phyloP scores from a whole-genome alignment of 305 asterid genomes.

The Solanum aculeatissimum region DNA sequence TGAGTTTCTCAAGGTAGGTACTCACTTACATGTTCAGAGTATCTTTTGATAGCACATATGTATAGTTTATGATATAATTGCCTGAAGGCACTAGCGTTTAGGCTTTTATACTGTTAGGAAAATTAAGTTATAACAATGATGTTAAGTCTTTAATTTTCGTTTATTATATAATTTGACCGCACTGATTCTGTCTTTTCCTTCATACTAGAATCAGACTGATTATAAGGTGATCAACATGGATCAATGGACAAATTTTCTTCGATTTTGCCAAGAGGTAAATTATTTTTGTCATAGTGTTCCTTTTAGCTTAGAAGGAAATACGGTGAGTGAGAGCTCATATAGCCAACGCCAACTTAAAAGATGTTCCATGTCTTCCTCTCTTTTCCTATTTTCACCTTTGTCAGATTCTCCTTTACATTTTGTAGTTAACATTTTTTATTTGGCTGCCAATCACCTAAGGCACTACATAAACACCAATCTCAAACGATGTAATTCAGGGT shows the following conservation, averaged over 20 bases:
- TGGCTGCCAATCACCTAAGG: not conserved
- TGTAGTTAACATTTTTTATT: not conserved
- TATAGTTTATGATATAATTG: not conserved
- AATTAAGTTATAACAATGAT: not conserved
- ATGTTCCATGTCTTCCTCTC: not conserved
- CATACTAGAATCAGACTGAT: slow-evolving; percentile 55
- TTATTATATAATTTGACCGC: not conserved
- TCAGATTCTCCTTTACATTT: not conserved
- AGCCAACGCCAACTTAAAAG: not conserved
- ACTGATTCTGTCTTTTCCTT: slow-evolving; percentile 1
- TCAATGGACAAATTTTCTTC: slow-evolving; percentile 78
- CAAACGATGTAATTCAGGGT: not conserved
- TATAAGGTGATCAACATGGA: slow-evolving; percentile 84
- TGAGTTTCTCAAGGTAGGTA: slow-evolving; percentile 62
- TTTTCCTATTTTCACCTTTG: not conserved
- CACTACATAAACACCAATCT: not conserved
- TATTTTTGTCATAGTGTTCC: not conserved
- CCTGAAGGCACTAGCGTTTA: not conserved
- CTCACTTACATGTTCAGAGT: not conserved
- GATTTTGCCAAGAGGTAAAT: slow-evolving; percentile 81
- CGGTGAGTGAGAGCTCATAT: not conserved
- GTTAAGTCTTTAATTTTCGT: not conserved
- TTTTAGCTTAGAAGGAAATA: not conserved
- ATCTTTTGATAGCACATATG: not conserved
- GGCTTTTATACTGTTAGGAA: not conserved